Evolutionary conservation across 306 rosid species (phyloP).

Genomic region (Lablab purpureus): DNA sequence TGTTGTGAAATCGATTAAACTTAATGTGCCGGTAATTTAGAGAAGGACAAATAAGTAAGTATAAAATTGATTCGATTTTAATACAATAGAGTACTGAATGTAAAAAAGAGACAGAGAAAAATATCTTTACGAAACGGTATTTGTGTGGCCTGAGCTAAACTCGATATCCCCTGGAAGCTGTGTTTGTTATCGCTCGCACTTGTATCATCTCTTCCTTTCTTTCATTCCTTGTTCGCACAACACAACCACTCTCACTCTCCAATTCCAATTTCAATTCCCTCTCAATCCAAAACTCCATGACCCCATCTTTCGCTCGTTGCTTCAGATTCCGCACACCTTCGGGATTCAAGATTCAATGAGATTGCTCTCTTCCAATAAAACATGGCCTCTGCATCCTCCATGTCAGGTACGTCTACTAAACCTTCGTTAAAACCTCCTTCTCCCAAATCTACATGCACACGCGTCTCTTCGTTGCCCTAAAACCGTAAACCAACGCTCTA

Average conservation of each 20-base stretch:
- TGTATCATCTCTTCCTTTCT: conserved; percentile 25
- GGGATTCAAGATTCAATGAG: conserved; percentile 76
- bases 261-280: conserved; percentile 20
- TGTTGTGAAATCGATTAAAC: too few species aligned
- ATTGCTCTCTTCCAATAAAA: conserved; percentile 56
- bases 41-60: too few species aligned
- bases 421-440: conserved; percentile 25
- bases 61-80: not conserved
- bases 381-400: conserved; percentile 92
- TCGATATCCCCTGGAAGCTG: conserved; percentile 55
- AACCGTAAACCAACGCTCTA: conserved; percentile 24
- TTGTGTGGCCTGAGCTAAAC: conserved; percentile 91
- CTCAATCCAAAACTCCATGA: not conserved
- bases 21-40: too few species aligned
- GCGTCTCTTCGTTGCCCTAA: not conserved
- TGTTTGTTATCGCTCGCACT: conserved; percentile 52
- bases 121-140: conserved; percentile 63
- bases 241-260: conserved; percentile 36
- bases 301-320: conserved; percentile 3
- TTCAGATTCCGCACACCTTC: conserved; percentile 32
- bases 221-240: conserved; percentile 41
- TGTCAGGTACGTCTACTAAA: conserved; percentile 75
- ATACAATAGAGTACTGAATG: not conserved
- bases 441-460: not conserved
- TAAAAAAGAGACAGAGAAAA: conserved; percentile 5